Percentiles rank a stretch among this genome's conserved stretches.
phyloP scores from a whole-genome alignment of 2,329 filamentous ascomycete species.

The Thielaviopsis populi region DNA sequence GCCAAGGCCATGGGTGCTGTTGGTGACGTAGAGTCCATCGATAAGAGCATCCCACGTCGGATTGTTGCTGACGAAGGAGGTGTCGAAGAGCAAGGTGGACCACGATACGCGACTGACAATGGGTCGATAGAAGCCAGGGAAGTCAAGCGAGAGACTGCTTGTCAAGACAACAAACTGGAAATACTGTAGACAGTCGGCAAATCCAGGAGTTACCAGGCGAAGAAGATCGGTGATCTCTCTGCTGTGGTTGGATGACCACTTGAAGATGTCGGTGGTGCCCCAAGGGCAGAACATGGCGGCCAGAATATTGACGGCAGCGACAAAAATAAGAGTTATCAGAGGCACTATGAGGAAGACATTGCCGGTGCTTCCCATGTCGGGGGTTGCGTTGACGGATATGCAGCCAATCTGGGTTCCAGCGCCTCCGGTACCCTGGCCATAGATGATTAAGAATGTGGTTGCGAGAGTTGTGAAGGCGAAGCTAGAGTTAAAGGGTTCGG shows the following conservation, averaged over 20 bases:
- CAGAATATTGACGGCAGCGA: conserved; percentile 67
- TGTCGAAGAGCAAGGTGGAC: conserved; percentile 85
- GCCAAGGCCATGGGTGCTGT: conserved; percentile 66
- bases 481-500: conserved; percentile 59
- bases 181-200: conserved; percentile 92
- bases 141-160: conserved; percentile 71
- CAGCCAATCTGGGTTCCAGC: conserved; percentile 54
- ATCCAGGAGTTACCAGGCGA: conserved; percentile 84
- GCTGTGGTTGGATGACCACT: conserved; percentile 96
- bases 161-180: conserved; percentile 85
- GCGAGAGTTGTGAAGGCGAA: conserved; percentile 78
- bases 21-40: conserved; percentile 76
- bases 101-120: conserved; percentile 75
- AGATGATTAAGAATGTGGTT: conserved; percentile 56
- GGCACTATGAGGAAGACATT: conserved; percentile 62
- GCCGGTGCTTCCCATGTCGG: conserved; percentile 58
- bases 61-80: conserved; percentile 63
- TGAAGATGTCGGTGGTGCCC: conserved; percentile 80
- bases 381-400: conserved; percentile 68
- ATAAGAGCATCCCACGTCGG: conserved; percentile 50
- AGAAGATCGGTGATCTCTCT: conserved; percentile 73
- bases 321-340: conserved; percentile 59
- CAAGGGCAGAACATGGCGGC: conserved; percentile 85
- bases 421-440: conserved; percentile 46
- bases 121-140: conserved; percentile 90